phyloP scores from a whole-genome alignment of 257 asterid genomes.

The Paulownia fortunei region DNA sequence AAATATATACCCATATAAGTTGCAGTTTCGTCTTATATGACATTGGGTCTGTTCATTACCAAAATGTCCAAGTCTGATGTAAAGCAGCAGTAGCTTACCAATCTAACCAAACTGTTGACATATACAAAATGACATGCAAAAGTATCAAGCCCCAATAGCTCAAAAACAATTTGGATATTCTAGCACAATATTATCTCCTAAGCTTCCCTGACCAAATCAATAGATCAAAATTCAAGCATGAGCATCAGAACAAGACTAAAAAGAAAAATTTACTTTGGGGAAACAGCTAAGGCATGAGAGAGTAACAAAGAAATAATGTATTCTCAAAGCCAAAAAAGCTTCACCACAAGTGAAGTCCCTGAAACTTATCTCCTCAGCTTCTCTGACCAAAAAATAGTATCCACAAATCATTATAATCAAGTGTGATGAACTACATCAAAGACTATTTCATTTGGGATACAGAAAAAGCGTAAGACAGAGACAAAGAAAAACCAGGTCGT shows the following conservation, averaged over 20 bases:
- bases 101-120: not conserved
- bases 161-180: not conserved
- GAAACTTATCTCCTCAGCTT: not conserved
- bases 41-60: too few species aligned
- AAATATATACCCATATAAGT: too few species aligned
- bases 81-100: not conserved
- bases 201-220: not conserved
- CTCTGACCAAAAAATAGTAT: not conserved
- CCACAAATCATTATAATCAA: not conserved
- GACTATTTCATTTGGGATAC: not conserved
- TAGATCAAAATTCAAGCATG: not conserved
- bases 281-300: not conserved
- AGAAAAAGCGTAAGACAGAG: not conserved
- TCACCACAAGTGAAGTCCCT: not conserved
- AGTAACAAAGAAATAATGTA: not conserved
- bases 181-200: not conserved
- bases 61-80: not conserved
- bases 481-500: not conserved
- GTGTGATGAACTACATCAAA: not conserved
- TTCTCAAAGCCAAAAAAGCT: not conserved
- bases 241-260: not conserved
- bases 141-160: not conserved
- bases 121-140: not conserved
- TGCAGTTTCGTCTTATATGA: not conserved
- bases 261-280: not conserved